Percentiles rank a stretch among this genome's conserved stretches.
phyloP scores from a whole-genome alignment of 768 basidiomycete genomes.

The Hirschioporus abietinus region DNA sequence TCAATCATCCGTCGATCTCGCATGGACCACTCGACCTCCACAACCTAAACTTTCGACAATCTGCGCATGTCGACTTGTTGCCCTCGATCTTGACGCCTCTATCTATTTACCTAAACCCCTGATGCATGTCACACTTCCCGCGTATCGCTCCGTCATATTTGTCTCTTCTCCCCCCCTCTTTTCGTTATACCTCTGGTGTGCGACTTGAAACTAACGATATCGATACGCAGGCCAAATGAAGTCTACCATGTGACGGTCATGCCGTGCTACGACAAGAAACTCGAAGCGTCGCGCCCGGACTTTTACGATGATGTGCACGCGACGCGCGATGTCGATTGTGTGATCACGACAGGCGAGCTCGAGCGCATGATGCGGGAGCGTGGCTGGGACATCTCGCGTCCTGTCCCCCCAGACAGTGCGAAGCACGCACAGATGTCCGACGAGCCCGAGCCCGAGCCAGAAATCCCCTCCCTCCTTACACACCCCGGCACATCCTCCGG shows the following conservation, averaged over 20 bases:
- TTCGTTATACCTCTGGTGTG: neutral
- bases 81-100: neutral
- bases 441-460: slow-evolving; percentile 10
- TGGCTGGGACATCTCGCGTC: slow-evolving; percentile 64
- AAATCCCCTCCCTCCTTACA: slow-evolving; percentile 65
- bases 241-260: slow-evolving; percentile 97
- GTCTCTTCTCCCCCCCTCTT: too few relatives aligned
- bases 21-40: neutral
- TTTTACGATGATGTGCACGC: slow-evolving; percentile 80
- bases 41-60: neutral
- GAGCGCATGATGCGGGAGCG: slow-evolving; percentile 80
- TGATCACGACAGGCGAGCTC: slow-evolving; percentile 94
- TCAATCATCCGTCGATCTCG: neutral
- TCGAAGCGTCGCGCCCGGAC: slow-evolving; percentile 93
- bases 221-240: slow-evolving; percentile 57
- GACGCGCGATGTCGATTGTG: slow-evolving; percentile 94
- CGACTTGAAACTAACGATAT: neutral
- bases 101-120: neutral
- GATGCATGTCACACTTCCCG: neutral
- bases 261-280: slow-evolving; percentile 99
- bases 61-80: neutral
- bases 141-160: neutral
- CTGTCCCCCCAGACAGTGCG: slow-evolving; percentile 47
- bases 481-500: slow-evolving; percentile 89
- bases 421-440: neutral